Evolutionary conservation across 768 basidiomycete genomes (phyloP), one percentile per base, ranked within the genome.

Genomic region (Mycena leptocephala): DNA sequence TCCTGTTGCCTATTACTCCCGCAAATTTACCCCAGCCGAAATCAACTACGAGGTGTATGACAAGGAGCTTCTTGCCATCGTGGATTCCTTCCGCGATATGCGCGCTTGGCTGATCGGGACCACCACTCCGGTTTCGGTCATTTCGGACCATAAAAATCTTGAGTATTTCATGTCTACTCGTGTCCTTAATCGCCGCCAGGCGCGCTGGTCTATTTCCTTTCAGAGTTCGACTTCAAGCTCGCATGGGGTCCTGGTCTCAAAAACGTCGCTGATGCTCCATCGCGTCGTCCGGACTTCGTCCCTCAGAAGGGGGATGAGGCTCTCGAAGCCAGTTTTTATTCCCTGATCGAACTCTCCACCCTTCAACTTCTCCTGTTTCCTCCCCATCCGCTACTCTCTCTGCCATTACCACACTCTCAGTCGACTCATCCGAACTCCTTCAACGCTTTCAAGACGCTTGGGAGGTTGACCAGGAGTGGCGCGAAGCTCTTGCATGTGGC

Each of bases 121-220:
- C n/a, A n/a, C n/a, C n/a, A n/a, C n/a, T n/a, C n/a, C n/a, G n/a
- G n/a, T n/a, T n/a, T n/a, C n/a, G n/a, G n/a, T n/a, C n/a, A n/a
- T n/a, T n/a, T n/a, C n/a, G n/a, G n/a, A n/a, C n/a, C n/a, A n/a
- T n/a, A n/a, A n/a, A n/a, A n/a, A n/a, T n/a, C n/a, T n/a, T n/a
- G n/a, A n/a, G n/a, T n/a, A n/a, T n/a, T n/a, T n/a, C n/a, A n/a
- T 51, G 71, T 76, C 82, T 9, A 78, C 86, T 30, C 81, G 83
- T 16, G 75, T 87, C 9, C 84, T 91, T 2, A 90, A 85, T 74
- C 82, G 83, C 33, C 81, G 86, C 0, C 92, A 91, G 80, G 89
- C 86, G 0, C 80, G 84, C 22, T 92, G 90, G 91, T 78, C 87
- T 2, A 84, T 87, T 84, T 83, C 65, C 81, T 90, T 41, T 84